Evolutionary conservation across 257 asterid species (phyloP).

Genomic region (Osmanthus fragrans): DNA sequence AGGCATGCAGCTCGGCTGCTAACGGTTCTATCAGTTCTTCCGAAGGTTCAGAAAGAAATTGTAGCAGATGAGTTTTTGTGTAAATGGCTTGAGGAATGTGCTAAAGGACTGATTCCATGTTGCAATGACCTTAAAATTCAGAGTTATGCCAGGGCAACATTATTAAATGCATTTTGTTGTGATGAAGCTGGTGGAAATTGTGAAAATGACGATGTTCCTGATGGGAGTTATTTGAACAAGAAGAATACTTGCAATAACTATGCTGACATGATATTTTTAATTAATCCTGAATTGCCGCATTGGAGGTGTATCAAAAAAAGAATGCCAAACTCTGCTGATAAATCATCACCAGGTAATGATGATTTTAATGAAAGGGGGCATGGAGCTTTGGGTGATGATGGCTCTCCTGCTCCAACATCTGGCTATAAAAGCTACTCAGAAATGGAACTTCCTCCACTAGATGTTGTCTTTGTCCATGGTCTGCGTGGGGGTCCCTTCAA

Average conservation of each 20-base stretch:
- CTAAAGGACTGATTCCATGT: constrained; percentile 74
- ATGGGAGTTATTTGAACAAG: constrained; percentile 31
- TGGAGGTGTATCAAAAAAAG: constrained; percentile 71
- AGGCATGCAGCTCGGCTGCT: constrained; percentile 95
- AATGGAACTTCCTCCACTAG: constrained; percentile 63
- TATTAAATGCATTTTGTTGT: constrained; percentile 72
- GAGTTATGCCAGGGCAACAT: constrained; percentile 92
- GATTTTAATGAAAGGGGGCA: constrained; percentile 44
- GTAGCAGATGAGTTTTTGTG: constrained; percentile 64
- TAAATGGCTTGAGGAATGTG: constrained; percentile 95
- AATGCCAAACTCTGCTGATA: constrained; percentile 31
- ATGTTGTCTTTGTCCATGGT: constrained; percentile 93
- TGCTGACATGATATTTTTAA: constrained; percentile 79
- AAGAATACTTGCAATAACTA: constrained; percentile 53
- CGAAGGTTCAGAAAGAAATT: constrained; percentile 74
- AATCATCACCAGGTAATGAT: constrained; percentile 35
- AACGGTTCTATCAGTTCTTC: constrained; percentile 77
- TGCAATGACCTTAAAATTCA: constrained; percentile 90
- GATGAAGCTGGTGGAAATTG: constrained; percentile 41
- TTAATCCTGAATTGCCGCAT: constrained; percentile 83
- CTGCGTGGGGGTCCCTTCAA: constrained; percentile 99
- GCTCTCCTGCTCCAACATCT: constrained; percentile 54
- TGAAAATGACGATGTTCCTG: constrained; percentile 40
- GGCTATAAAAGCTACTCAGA: constrained; percentile 48
- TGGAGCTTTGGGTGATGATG: constrained; percentile 34